These are phyloP conservation scores for Beauveria caledonica DNA, from an alignment of 2,329 filamentous ascomycete species.

Conservation along the genomic window DNA sequence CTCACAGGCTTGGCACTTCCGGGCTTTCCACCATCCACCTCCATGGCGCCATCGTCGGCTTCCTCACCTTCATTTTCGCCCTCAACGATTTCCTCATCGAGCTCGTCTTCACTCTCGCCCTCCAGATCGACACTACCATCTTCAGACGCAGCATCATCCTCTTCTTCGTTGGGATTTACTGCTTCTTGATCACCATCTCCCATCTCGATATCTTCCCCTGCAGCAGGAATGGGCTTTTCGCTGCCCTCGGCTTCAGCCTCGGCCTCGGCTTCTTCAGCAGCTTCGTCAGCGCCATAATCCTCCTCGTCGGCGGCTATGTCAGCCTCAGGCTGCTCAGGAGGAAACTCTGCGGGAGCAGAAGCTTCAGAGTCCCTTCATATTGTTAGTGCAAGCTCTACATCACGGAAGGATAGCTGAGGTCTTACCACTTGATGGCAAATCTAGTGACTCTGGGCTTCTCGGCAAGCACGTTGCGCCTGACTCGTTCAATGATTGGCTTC, in stretches of 20 bases:
- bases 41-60: constrained; percentile 39
- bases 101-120: constrained; percentile 64
- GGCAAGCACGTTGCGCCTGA: constrained; percentile 83
- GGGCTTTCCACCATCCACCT: constrained; percentile 37
- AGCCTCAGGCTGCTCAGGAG: constrained; percentile 94
- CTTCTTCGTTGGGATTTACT: constrained; percentile 31
- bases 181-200: constrained; percentile 53
- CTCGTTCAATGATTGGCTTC: constrained; percentile 87
- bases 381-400: constrained; percentile 3
- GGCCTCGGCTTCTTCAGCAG: constrained; percentile 60
- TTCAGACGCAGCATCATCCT: constrained; percentile 63
- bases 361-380: constrained; percentile 84
- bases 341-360: constrained; percentile 89
- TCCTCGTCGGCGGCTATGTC: constrained; percentile 78
- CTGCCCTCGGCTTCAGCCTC: constrained; percentile 46
- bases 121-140: constrained; percentile 73
- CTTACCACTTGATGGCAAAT: constrained; percentile 97
- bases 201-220: constrained; percentile 67
- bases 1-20: constrained; percentile 18
- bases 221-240: constrained; percentile 35
- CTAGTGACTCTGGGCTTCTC: constrained; percentile 97
- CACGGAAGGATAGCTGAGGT: not conserved
- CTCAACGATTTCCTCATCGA: constrained; percentile 47
- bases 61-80: constrained; percentile 30
- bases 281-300: constrained; percentile 85